These are phyloP conservation scores for Myxozyma lipomycoides DNA, from an alignment of 805 yeast genomes.

Conservation along the genomic window DNA sequence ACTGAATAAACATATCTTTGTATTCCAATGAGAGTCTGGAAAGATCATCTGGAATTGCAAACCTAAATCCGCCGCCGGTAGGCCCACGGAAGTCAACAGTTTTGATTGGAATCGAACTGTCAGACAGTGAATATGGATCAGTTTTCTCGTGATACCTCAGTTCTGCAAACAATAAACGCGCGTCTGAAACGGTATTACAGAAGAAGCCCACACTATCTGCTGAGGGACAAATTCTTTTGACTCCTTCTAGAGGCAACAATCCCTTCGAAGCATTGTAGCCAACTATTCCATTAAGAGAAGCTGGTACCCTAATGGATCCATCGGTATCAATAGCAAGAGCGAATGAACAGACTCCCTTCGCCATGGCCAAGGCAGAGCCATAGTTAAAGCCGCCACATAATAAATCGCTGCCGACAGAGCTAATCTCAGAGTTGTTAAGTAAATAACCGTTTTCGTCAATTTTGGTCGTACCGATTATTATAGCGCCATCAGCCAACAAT, in stretches of 20 bases:
- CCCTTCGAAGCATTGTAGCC: constrained; percentile 24
- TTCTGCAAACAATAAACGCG: constrained; percentile 21
- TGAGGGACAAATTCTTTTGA: constrained; percentile 19
- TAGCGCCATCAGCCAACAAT: constrained; percentile 17
- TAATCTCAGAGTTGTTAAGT: constrained; percentile 4
- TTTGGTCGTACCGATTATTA: constrained; percentile 20
- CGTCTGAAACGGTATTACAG: constrained; percentile 19
- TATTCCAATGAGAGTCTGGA: constrained; percentile 10
- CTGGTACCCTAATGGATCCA: constrained; percentile 22
- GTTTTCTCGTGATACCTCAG: constrained; percentile 16
- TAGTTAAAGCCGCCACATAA: constrained; percentile 22
- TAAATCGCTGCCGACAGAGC: constrained; percentile 16
- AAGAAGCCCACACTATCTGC: constrained; percentile 17
- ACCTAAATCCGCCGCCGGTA: constrained; percentile 23
- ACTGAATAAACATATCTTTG: constrained; percentile 4
- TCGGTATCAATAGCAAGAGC: constrained; percentile 23
- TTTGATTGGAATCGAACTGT: constrained; percentile 21
- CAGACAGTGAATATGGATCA: constrained; percentile 20
- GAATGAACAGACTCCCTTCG: constrained; percentile 18
- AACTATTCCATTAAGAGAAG: constrained; percentile 20
- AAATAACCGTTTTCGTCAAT: constrained; percentile 14
- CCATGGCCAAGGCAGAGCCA: constrained; percentile 23
- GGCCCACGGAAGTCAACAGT: constrained; percentile 27
- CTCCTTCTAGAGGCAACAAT: constrained; percentile 12
- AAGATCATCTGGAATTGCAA: constrained; percentile 20